Base-by-base conservation (phyloP, 2,329 filamentous ascomycete species). In the Aureobasidium sp. region DNA sequence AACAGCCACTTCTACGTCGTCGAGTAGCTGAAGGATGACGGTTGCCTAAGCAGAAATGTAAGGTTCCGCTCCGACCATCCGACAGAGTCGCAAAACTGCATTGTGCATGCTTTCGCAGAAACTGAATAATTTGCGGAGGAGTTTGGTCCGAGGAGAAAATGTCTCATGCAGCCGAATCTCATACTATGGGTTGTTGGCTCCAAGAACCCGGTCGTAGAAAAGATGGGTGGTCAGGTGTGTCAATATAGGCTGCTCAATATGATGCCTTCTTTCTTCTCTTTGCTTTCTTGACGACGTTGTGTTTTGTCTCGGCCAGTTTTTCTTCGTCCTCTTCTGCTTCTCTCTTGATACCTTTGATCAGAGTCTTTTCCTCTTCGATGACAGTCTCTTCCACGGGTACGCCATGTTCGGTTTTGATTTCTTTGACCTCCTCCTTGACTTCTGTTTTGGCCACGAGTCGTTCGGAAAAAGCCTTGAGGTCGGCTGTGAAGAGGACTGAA, bases 401-500 rank as follows among this genome's bases (percentile, higher is more conserved):
- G 40, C 69, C 67, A 11, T 66, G 65, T 60, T 75, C 72, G 15
- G 66, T 66, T 62, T 75, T 75, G 38, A 75, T 65, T 0, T 64
- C 63, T 2, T 69, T 63, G 6, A 70, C 71, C 33, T 79, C 75
- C 47, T 77, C 74, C 60, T 81, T 77, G 23, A 82, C 68, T 64
- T 80, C 77, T 9, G 71, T 70, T 66, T 81, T 80, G 4, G 69
- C 73, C 1, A 76, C 73, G n/a, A 84, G 70, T 65, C 77, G 80
- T 65, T 89, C 87, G 0, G 91, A 87, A 69, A 97, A 97, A 0
- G 89, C 84, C 69, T 84, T 88, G 60, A 99, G 74, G 69, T 99
- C 92, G 0, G 94, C 95, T 0, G 94, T 95, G 69, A 99, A 99
- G 13, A 99, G 79, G 9, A 99, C 94, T 2, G 90, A 95, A 75